phyloP scores from a whole-genome alignment of 345 rosid species.

The Boechera divaricarpa region DNA sequence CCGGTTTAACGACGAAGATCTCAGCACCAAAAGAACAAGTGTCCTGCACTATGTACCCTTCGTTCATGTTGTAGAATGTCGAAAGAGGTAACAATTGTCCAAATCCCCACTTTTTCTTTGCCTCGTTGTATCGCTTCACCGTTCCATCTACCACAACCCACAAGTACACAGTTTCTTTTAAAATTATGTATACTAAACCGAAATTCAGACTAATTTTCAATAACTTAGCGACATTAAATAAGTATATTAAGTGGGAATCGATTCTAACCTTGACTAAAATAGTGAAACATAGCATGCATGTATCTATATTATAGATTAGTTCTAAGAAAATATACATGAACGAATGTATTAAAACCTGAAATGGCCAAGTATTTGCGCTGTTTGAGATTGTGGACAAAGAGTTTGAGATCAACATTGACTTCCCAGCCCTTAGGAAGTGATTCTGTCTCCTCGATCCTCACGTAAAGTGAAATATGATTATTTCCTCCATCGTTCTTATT shows the following conservation, averaged over 20 bases:
- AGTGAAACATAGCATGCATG: too few species aligned
- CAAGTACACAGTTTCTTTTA: background rate
- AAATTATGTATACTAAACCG: too few species aligned
- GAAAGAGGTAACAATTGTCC: slow-evolving; percentile 39
- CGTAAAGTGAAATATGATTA: slow-evolving; percentile 48
- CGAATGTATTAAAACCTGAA: too few species aligned
- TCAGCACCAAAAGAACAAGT: slow-evolving; percentile 51
- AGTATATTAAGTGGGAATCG: too few species aligned
- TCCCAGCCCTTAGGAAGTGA: slow-evolving; percentile 38
- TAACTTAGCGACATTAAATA: too few species aligned
- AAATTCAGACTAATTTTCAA: too few species aligned
- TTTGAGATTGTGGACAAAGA: slow-evolving; percentile 40
- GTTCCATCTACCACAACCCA: slow-evolving; percentile 33
- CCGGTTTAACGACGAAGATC: slow-evolving; percentile 33
- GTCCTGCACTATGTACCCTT: slow-evolving; percentile 42
- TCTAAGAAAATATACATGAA: too few species aligned
- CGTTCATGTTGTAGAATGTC: slow-evolving; percentile 28
- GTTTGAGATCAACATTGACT: slow-evolving; percentile 43
- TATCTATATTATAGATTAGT: too few species aligned
- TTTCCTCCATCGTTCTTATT: slow-evolving; percentile 30
- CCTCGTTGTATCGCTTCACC: slow-evolving; percentile 32
- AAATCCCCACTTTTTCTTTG: slow-evolving; percentile 47
- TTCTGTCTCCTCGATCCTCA: slow-evolving; percentile 35
- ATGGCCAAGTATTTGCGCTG: slow-evolving; percentile 32
- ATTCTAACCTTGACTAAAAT: too few species aligned